phyloP scores from a whole-genome alignment of 208 protist species.

The Leishmania braziliensis region DNA sequence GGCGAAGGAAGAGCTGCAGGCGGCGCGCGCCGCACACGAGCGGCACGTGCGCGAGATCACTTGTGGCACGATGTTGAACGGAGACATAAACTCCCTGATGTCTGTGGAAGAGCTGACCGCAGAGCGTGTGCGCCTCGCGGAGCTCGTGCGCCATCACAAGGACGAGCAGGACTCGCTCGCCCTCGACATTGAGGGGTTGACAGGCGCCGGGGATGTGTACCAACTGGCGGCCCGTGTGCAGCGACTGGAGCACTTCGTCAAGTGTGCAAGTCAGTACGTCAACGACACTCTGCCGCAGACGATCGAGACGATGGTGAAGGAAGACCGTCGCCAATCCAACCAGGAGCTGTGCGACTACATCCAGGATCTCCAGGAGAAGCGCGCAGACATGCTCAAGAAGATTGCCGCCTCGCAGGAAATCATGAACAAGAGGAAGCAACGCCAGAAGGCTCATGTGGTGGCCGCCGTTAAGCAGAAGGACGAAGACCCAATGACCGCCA shows the following conservation, averaged over 20 bases:
- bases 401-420: slow-evolving; percentile 48
- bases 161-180: slow-evolving; percentile 74
- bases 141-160: slow-evolving; percentile 76
- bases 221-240: slow-evolving; percentile 74
- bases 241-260: slow-evolving; percentile 65
- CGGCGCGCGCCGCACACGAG: slow-evolving; percentile 33
- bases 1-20: slow-evolving; percentile 27
- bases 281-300: slow-evolving; percentile 53
- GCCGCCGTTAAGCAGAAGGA: slow-evolving; percentile 19
- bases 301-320: slow-evolving; percentile 51
- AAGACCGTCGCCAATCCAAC: slow-evolving; percentile 61
- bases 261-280: slow-evolving; percentile 39
- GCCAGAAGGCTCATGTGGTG: background rate
- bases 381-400: slow-evolving; percentile 46
- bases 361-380: slow-evolving; percentile 61
- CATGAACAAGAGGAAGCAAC: slow-evolving; percentile 28
- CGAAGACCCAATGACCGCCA: slow-evolving; percentile 40
- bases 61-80: slow-evolving; percentile 21
- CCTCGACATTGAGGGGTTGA: slow-evolving; percentile 63
- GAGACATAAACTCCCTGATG: slow-evolving; percentile 32
- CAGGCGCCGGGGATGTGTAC: slow-evolving; percentile 49
- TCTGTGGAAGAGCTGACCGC: slow-evolving; percentile 53
- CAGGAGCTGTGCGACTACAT: slow-evolving; percentile 74
- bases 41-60: slow-evolving; percentile 34
- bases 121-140: slow-evolving; percentile 53